A percentile compares a stretch with the other conserved stretches of the same genome.
Evolutionary conservation across 2,329 filamentous ascomycete genomes (phyloP).

Genomic region (Diaporthe helianthi): DNA sequence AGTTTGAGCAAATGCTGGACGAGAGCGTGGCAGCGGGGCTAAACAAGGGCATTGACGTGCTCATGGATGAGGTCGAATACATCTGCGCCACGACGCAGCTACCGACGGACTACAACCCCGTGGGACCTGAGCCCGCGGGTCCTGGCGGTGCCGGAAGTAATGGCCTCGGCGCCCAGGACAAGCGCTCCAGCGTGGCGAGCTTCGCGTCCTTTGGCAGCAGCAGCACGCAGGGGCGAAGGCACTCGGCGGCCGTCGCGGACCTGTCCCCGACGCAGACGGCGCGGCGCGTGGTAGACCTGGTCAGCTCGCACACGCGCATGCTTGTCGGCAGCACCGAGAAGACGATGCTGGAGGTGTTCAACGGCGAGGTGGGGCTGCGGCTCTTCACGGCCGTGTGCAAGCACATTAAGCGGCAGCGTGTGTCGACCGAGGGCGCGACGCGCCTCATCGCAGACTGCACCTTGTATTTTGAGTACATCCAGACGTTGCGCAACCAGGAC

Average conservation of each 20-base stretch:
- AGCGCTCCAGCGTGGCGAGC: conserved; percentile 32
- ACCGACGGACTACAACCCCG: conserved; percentile 90
- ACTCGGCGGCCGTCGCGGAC: conserved; percentile 53
- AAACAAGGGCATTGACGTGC: conserved; percentile 96
- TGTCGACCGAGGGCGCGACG: conserved; percentile 88
- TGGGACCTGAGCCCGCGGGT: conserved; percentile 44
- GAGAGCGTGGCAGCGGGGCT: conserved; percentile 94
- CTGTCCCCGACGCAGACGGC: conserved; percentile 83
- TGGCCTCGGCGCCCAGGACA: conserved; percentile 41
- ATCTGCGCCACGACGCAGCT: conserved; percentile 87
- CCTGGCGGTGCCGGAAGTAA: conserved; percentile 35
- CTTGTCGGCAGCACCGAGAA: conserved; percentile 95
- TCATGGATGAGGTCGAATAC: conserved; percentile 98
- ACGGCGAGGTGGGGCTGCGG: conserved; percentile 92
- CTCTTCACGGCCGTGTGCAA: conserved; percentile 94
- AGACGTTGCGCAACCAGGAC: conserved; percentile 81
- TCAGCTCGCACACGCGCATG: conserved; percentile 90
- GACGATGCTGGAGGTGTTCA: conserved; percentile 97
- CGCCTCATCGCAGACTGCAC: conserved; percentile 97
- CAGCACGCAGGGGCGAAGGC: conserved; percentile 42
- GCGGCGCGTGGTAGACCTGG: conserved; percentile 79
- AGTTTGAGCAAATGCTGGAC: conserved; percentile 98
- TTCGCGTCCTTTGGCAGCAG: conserved; percentile 32
- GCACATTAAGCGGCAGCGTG: conserved; percentile 93
- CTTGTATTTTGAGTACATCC: conserved; percentile 85